Percentiles rank a stretch among this genome's conserved stretches.
Evolutionary conservation across 768 basidiomycete genomes (phyloP).

Genomic region (Hysterangium stoloniferum): DNA sequence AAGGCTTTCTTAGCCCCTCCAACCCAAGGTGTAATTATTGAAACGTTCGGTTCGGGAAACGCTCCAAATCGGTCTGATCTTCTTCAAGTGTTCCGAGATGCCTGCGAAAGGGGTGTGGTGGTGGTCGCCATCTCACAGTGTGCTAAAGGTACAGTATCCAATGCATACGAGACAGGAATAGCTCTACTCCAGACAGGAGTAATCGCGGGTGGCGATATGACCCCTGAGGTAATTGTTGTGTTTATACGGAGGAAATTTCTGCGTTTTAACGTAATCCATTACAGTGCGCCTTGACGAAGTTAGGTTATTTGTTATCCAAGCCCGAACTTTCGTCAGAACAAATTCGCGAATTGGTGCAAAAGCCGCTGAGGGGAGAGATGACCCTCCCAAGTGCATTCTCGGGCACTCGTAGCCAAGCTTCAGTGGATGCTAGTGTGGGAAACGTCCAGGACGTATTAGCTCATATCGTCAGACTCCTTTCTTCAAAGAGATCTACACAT

Average conservation of each 20-base stretch:
- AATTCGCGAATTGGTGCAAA: slow-evolving; percentile 67
- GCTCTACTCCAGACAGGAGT: slow-evolving; percentile 66
- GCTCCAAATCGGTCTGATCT: slow-evolving; percentile 78
- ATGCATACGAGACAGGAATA: slow-evolving; percentile 75
- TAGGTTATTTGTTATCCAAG: slow-evolving; percentile 86
- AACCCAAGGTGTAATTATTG: slow-evolving; percentile 74
- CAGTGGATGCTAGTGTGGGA: slow-evolving; percentile 43
- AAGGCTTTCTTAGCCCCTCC: slow-evolving; percentile 70
- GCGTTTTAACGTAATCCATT: slow-evolving; percentile 1
- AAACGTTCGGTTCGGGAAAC: slow-evolving; percentile 91
- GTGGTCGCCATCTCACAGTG: slow-evolving; percentile 93
- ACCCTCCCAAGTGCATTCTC: slow-evolving; percentile 35
- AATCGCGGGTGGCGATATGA: slow-evolving; percentile 87
- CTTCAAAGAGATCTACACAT: slow-evolving; percentile 29
- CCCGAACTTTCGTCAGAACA: slow-evolving; percentile 59
- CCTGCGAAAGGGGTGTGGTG: slow-evolving; percentile 75
- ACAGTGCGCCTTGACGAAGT: slow-evolving; percentile 84
- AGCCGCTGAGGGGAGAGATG: slow-evolving; percentile 84
- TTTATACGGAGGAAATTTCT: neutral
- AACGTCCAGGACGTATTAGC: slow-evolving; percentile 58
- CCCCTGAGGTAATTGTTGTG: slow-evolving; percentile 61
- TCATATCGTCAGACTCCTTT: slow-evolving; percentile 59
- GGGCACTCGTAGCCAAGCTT: slow-evolving; percentile 21
- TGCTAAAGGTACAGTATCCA: slow-evolving; percentile 75
- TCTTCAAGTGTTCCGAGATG: slow-evolving; percentile 67